These are phyloP conservation scores for Phyllostachys edulis DNA, from an alignment of 176 grass and related monocot species.

Conservation along the genomic window DNA sequence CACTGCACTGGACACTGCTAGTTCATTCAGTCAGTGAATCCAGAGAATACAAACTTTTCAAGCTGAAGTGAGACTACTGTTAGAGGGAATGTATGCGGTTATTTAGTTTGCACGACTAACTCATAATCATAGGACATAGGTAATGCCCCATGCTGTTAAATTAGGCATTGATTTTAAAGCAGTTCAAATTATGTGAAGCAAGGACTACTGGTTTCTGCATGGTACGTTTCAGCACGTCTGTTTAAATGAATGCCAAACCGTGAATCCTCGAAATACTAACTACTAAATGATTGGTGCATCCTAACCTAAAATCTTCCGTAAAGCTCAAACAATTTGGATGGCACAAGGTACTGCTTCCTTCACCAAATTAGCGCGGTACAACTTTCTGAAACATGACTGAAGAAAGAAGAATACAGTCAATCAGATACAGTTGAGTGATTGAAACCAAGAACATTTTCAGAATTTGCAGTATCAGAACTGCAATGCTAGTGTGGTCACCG, in stretches of 20 bases:
- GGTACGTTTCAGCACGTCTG: conserved; percentile 19
- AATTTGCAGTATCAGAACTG: not conserved
- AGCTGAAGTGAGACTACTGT: not conserved
- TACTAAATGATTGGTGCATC: conserved; percentile 13
- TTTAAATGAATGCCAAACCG: conserved; percentile 6
- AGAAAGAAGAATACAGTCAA: not conserved
- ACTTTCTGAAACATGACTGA: not conserved
- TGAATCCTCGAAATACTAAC: conserved; percentile 10
- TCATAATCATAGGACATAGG: not conserved
- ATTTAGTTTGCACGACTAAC: not conserved
- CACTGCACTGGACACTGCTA: not conserved
- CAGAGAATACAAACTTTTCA: not conserved
- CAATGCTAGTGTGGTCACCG: not conserved
- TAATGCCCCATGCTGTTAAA: not conserved
- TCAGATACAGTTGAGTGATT: not conserved
- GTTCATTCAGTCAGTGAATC: not conserved
- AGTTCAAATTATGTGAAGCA: conserved; percentile 23
- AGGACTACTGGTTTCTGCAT: conserved; percentile 6
- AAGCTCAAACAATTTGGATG: conserved; percentile 1
- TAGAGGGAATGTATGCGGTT: not conserved
- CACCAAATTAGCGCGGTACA: conserved; percentile 9
- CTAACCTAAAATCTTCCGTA: conserved; percentile 16
- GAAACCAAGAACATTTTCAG: not conserved
- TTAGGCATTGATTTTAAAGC: not conserved
- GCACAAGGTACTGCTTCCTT: conserved; percentile 18